Base-by-base conservation (phyloP, 2,329 filamentous ascomycete species). In the Trichoderma polysporum region DNA sequence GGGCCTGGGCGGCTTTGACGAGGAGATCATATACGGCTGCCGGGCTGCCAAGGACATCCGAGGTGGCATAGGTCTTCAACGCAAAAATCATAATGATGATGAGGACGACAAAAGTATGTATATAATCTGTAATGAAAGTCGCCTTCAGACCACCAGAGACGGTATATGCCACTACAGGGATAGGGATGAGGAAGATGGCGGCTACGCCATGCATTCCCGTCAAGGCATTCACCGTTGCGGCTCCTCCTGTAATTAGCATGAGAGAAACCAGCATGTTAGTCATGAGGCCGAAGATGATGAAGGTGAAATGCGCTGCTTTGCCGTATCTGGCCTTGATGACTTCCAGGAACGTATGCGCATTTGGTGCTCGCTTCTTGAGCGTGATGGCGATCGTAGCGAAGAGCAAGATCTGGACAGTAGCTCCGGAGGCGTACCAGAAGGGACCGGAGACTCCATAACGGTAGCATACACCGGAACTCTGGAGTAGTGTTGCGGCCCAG, bases 381-480 rank as follows among this genome's bases (percentile, higher is more conserved):
- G 96, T 92, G 72, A 97, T 97, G 33, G 93, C 93, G 31, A 97
- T 85, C 0, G 93, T 96, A 1, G 94, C 93, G 73, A 97, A 97
- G 1, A 97, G 83, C 31, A 97, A 84, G 72, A 97, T 94, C 76
- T 96, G 92, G 6, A 95, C 91, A 0, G 90, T 93, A 12, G 92
- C 92, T n/a, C 90, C 86, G 1, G 82, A 85, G 1, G 86, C 87
- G 73, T 90, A 90, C 85, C 84, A 87, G 53, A 85, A 84, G 10
- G 81, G 80, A 15, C 87, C 88, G 0, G 85, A 84, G 45, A 91
- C 84, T 13, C 89, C 91, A 74, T 94, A 94, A 69, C 87, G 83
- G 77, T 97, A 97, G 69, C 91, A 92, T 19, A 97, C 91, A n/a
- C 89, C 87, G 0, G 91, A 90, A 1, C 88, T 91, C 74, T 95